A percentile compares a stretch with the other conserved stretches of the same genome.
Conservation (phyloP, 257 asterid species). For the Coffea canephora region DNA sequence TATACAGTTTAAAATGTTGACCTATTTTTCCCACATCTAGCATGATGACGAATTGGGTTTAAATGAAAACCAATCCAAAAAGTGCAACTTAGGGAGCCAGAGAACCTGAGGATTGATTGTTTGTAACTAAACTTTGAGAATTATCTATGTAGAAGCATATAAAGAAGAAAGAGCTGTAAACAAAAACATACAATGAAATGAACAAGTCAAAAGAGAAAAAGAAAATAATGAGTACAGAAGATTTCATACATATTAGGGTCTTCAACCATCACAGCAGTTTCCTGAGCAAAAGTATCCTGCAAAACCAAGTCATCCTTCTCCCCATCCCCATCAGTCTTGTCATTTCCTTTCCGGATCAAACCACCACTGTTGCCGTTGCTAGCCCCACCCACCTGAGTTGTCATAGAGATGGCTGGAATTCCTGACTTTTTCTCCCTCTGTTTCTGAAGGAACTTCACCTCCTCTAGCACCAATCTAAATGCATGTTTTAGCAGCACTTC, state of each 20-base stretch:
- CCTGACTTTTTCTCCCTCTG: conserved; percentile 88
- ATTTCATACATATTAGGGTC: conserved; percentile 82
- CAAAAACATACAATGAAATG: neutral
- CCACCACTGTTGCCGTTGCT: conserved; percentile 26
- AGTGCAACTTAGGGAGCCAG: neutral
- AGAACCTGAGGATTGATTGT: neutral
- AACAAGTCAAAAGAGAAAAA: neutral
- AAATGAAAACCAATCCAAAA: neutral
- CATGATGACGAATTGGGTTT: neutral
- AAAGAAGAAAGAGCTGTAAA: neutral
- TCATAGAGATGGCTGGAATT: conserved; percentile 58
- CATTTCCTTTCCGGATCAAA: conserved; percentile 44
- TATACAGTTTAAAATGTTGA: neutral
- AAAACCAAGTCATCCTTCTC: conserved; percentile 94
- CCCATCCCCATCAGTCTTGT: conserved; percentile 61
- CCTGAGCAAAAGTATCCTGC: conserved; percentile 99
- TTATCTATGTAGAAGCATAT: neutral
- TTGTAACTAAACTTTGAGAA: neutral
- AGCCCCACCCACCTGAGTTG: conserved; percentile 25
- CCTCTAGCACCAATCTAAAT: conserved; percentile 64
- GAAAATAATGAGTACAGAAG: neutral
- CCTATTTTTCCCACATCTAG: neutral
- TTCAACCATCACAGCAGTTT: conserved; percentile 96
- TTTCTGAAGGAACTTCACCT: conserved; percentile 88
- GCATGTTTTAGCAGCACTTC: neutral